phyloP scores from a whole-genome alignment of 306 rosid species.

The Vigna radiata region DNA sequence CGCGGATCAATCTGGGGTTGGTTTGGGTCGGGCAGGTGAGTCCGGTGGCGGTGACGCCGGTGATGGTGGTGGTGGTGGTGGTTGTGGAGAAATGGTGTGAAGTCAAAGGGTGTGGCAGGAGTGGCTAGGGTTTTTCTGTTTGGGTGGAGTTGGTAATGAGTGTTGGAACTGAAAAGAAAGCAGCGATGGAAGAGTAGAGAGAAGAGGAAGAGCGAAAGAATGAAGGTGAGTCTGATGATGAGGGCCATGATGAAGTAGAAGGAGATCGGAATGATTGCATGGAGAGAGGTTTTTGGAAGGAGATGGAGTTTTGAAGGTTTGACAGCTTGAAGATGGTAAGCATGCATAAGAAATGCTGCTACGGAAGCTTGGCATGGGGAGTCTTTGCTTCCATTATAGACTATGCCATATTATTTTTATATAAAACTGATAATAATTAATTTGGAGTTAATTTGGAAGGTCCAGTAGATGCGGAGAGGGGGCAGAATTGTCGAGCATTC shows the following conservation, averaged over 20 bases:
- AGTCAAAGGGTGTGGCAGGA: conserved; percentile 48
- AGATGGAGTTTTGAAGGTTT: conserved; percentile 48
- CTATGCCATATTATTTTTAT: conserved; percentile 38
- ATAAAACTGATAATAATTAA: background rate
- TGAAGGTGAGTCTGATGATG: conserved; percentile 48
- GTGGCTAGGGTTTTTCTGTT: conserved; percentile 57
- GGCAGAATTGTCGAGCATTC: conserved; percentile 76
- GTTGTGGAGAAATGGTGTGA: conserved; percentile 58
- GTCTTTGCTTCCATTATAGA: conserved; percentile 70
- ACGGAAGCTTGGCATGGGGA: conserved; percentile 64
- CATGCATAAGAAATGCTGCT: conserved; percentile 57
- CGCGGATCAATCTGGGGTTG: conserved; percentile 67
- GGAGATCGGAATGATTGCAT: conserved; percentile 60
- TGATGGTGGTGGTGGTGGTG: conserved; percentile 40
- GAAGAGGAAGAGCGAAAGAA: conserved; percentile 57
- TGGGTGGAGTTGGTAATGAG: background rate
- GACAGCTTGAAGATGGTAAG: conserved; percentile 63
- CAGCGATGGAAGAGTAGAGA: conserved; percentile 49
- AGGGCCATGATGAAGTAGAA: conserved; percentile 51
- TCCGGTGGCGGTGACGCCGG: conserved; percentile 27
- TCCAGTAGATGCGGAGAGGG: conserved; percentile 65
- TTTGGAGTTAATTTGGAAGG: conserved; percentile 46
- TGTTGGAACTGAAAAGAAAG: conserved; percentile 42
- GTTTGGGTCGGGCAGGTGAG: background rate
- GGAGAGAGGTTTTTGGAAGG: conserved; percentile 44